Conservation (phyloP, 345 rosid genomes). For the Murraya paniculata region DNA sequence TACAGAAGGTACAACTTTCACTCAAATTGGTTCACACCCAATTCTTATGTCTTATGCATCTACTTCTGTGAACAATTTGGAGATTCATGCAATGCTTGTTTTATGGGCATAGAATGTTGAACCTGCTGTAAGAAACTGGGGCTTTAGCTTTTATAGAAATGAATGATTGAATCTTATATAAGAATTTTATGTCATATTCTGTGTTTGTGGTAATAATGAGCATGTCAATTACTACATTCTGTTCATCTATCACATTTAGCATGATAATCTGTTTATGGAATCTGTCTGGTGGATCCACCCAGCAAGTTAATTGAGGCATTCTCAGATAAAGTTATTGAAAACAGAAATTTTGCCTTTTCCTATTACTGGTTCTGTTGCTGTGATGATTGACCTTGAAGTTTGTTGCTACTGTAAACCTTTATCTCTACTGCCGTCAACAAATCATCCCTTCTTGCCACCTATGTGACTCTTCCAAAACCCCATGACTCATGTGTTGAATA, state of each 20-base stretch:
- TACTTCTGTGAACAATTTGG: constrained; percentile 3
- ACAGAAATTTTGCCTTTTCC: background rate
- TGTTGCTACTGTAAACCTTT: background rate
- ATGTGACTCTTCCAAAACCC: background rate
- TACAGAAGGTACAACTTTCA: constrained; percentile 68
- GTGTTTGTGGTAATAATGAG: background rate
- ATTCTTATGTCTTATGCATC: background rate
- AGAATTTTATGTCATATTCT: background rate
- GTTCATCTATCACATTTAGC: background rate
- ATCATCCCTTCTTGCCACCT: background rate
- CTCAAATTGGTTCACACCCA: constrained; percentile 8
- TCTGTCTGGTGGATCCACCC: background rate
- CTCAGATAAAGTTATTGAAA: background rate
- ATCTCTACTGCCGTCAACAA: background rate
- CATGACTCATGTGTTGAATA: background rate
- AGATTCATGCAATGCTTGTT: background rate
- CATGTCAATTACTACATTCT: background rate
- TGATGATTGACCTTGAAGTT: background rate
- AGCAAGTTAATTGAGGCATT: background rate
- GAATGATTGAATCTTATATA: background rate
- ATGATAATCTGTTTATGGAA: too few relatives aligned
- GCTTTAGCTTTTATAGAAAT: background rate
- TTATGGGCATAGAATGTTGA: background rate
- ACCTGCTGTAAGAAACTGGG: background rate
- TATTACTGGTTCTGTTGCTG: background rate